Evolutionary conservation across 495 filamentous ascomycete genomes (phyloP).

Genomic region (Talaromyces trachyspermus): DNA sequence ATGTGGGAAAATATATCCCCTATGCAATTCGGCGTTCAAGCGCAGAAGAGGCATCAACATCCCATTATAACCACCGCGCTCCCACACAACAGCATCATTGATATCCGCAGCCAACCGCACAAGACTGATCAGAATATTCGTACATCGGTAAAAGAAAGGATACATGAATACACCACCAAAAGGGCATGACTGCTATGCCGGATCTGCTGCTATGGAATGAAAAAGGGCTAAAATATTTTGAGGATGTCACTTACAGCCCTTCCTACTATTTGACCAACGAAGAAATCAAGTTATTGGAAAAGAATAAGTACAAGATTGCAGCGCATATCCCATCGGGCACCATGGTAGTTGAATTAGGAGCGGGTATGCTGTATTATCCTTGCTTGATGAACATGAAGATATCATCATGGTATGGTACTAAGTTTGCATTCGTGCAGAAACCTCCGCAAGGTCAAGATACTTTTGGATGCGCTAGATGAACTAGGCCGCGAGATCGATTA

Average conservation of each 20-base stretch:
- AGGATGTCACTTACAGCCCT: conserved; percentile 66
- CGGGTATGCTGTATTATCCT: conserved; percentile 48
- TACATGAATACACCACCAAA: background rate
- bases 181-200: background rate
- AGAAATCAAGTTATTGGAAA: conserved; percentile 62
- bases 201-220: conserved; percentile 49
- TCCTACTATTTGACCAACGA: conserved; percentile 77
- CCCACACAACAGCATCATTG: background rate
- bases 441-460: conserved; percentile 65
- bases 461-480: conserved; percentile 62
- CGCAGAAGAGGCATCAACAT: too few species aligned
- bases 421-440: conserved; percentile 41
- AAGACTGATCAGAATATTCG: background rate
- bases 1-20: too few species aligned
- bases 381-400: too few species aligned
- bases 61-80: too few species aligned
- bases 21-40: too few species aligned
- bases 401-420: background rate
- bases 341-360: conserved; percentile 72
- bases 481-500: conserved; percentile 60
- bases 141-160: background rate
- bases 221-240: conserved; percentile 65
- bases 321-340: conserved; percentile 53
- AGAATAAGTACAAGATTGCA: conserved; percentile 54
- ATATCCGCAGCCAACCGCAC: background rate